Evolutionary conservation across 805 yeast genomes (phyloP), one percentile per base, ranked within the genome.

Genomic region (Candida awuae): DNA sequence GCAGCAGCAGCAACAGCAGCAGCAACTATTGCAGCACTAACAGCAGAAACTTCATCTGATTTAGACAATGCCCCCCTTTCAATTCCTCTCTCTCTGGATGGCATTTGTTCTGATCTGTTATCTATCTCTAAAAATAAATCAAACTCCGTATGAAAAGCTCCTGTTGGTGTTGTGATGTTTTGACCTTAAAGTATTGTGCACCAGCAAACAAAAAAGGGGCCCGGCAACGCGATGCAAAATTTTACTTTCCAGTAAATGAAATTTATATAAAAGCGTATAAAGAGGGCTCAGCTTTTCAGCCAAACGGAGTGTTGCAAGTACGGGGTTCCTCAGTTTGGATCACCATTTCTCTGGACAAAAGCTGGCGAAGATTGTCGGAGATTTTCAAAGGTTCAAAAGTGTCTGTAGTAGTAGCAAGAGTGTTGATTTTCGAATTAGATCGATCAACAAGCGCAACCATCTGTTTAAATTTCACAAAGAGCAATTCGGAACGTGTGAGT

Each of bases 381-480:
- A 8, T 18, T 4, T n/a, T 35, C 17, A 32, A 17, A 6, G 32
- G 8, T n/a, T 12, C 20, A 8, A 18, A 32, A 4, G 27, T 28
- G n/a, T 39, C 22, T 41, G 41, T 16, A 12, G 3, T 16, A 15
- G 27, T 13, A 29, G 28, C 28, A 45, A 48, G 32, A 42, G 35
- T 30, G n/a, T 53, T 57, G 19, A 46, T 41, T 8, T 49, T 50
- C 21, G 47, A 51, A 27, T 54, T 55, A 45, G 48, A 51, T 32
- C 83, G 56, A 54, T 87, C 95, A 49, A 87, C 75, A 26, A 87
- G 70, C 39, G 77, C 84, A 39, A 88, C 74, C 70, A 87, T 80
- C 44, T 85, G 78, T 52, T 77, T 73, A 58, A 87, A 92, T 47
- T 83, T 75, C 47, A 84, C 67, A 54, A 87, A 92, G 27, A 90